Evolutionary conservation across 805 yeast genomes (phyloP).

Genomic region (Spencermartinsiella europaea): DNA sequence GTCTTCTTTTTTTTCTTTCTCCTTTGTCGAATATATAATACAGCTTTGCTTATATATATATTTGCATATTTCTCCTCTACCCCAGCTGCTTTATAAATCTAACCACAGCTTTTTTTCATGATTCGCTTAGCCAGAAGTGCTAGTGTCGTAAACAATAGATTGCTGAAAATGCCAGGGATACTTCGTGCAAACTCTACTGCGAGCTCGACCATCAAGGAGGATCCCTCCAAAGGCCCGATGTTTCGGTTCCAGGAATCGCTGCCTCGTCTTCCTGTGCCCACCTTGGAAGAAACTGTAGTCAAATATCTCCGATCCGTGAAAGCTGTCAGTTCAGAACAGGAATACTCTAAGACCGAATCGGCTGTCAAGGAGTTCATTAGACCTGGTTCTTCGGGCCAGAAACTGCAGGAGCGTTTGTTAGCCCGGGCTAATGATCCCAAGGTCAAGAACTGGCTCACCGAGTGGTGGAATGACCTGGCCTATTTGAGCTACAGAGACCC

Average conservation of each 20-base stretch:
- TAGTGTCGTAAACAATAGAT: background rate
- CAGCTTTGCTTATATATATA: no score
- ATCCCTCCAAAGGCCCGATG: constrained; percentile 54
- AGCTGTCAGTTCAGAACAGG: constrained; percentile 54
- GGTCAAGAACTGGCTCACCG: constrained; percentile 81
- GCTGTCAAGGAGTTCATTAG: constrained; percentile 61
- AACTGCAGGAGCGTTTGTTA: constrained; percentile 60
- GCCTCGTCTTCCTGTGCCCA: constrained; percentile 86
- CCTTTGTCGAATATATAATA: no score
- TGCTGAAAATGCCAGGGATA: constrained; percentile 6
- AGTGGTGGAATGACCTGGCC: constrained; percentile 92
- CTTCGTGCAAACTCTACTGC: constrained; percentile 29
- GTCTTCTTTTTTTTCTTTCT: no score
- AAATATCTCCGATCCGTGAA: constrained; percentile 67
- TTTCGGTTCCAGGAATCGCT: constrained; percentile 66
- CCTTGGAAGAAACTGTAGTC: constrained; percentile 61
- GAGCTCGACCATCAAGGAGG: constrained; percentile 36
- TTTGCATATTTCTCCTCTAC: no score
- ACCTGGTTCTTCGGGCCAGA: constrained; percentile 59
- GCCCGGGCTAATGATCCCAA: constrained; percentile 50
- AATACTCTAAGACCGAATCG: constrained; percentile 47
- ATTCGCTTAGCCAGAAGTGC: background rate
- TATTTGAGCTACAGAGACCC: constrained; percentile 90
- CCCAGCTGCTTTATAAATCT: no score
- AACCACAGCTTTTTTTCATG: no score